Conservation (phyloP, 2,329 filamentous ascomycete species). For the Fusarium sp. region DNA sequence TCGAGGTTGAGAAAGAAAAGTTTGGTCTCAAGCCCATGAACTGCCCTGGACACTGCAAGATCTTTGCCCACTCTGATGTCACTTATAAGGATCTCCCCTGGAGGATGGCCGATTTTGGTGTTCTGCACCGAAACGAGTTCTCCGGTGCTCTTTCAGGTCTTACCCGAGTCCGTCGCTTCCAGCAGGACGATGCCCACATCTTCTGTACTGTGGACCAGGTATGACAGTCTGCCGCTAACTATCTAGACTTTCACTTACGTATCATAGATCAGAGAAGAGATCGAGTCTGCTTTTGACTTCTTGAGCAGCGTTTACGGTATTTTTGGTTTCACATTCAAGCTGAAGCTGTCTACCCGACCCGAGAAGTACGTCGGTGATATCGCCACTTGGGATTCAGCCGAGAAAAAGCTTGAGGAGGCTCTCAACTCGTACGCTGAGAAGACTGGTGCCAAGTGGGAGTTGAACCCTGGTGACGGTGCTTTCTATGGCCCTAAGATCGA, state of each 20-base stretch:
- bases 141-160: slow-evolving; percentile 92
- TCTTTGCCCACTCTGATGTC: slow-evolving; percentile 85
- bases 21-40: slow-evolving; percentile 95
- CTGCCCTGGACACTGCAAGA: slow-evolving; percentile 92
- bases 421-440: slow-evolving; percentile 79
- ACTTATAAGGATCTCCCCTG: slow-evolving; percentile 90
- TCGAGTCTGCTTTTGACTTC: slow-evolving; percentile 89
- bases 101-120: slow-evolving; percentile 94
- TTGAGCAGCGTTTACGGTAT: slow-evolving; percentile 79
- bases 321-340: slow-evolving; percentile 78
- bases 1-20: slow-evolving; percentile 80
- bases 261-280: slow-evolving; percentile 60
- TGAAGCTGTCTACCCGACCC: slow-evolving; percentile 90
- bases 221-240: neutral
- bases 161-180: slow-evolving; percentile 92
- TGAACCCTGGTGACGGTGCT: slow-evolving; percentile 95
- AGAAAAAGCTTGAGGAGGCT: slow-evolving; percentile 82
- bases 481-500: slow-evolving; percentile 99
- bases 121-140: slow-evolving; percentile 94
- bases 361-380: slow-evolving; percentile 91
- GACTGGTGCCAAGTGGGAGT: slow-evolving; percentile 79
- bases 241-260: slow-evolving; percentile 14
- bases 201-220: slow-evolving; percentile 75
- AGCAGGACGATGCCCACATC: slow-evolving; percentile 96
- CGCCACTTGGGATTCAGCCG: slow-evolving; percentile 90